A percentile compares a stretch with the other conserved stretches of the same genome.
phyloP scores from a whole-genome alignment of 208 protist species.

The Leishmania turanica region DNA sequence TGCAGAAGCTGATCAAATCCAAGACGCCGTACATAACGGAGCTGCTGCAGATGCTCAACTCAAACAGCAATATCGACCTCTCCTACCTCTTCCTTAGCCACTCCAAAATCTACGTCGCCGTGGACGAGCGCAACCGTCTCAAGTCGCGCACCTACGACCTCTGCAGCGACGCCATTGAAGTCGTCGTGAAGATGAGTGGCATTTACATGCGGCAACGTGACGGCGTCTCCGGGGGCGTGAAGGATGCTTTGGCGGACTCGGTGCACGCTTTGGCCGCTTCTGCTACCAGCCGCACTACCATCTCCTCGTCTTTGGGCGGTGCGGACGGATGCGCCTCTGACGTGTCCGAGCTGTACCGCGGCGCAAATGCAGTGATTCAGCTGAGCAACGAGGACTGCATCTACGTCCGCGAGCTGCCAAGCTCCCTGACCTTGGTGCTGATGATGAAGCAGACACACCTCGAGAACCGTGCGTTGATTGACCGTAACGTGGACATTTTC shows the following conservation, averaged over 20 bases:
- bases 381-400: slow-evolving; percentile 70
- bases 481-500: slow-evolving; percentile 85
- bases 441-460: slow-evolving; percentile 85
- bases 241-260: background rate
- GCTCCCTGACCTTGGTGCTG: slow-evolving; percentile 81
- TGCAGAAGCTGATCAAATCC: slow-evolving; percentile 83
- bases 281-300: background rate
- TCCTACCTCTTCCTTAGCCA: slow-evolving; percentile 88
- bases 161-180: slow-evolving; percentile 88
- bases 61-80: slow-evolving; percentile 85
- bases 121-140: slow-evolving; percentile 80
- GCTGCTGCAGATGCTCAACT: slow-evolving; percentile 88
- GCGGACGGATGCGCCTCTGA: background rate
- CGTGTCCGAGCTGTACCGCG: slow-evolving; percentile 27
- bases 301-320: background rate
- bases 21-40: slow-evolving; percentile 84
- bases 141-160: slow-evolving; percentile 86
- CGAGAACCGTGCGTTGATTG: slow-evolving; percentile 74
- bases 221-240: background rate
- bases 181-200: slow-evolving; percentile 74
- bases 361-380: slow-evolving; percentile 35
- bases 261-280: background rate
- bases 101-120: slow-evolving; percentile 87
- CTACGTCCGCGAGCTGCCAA: slow-evolving; percentile 87
- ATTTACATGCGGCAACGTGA: slow-evolving; percentile 48